Conservation (phyloP, 768 basidiomycete genomes). For the Amanita phalloides region DNA sequence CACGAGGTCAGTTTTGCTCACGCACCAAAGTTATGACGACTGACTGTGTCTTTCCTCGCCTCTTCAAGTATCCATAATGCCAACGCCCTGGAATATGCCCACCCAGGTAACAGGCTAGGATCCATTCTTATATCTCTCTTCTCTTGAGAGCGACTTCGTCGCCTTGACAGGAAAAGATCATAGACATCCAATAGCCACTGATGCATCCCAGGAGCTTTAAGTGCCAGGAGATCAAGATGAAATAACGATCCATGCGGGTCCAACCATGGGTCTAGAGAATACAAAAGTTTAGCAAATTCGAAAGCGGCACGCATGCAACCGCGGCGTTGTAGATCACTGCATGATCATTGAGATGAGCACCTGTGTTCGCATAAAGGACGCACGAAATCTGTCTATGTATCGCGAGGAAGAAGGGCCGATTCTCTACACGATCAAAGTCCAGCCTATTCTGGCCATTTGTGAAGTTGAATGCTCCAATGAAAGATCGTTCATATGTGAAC, state of each 20-base stretch:
- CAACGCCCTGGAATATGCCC: slow-evolving; percentile 63
- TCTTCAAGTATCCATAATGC: slow-evolving; percentile 47
- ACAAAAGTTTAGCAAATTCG: slow-evolving; percentile 81
- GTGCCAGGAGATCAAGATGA: slow-evolving; percentile 76
- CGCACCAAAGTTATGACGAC: neutral
- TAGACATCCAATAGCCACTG: slow-evolving; percentile 74
- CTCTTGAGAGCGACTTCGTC: slow-evolving; percentile 9
- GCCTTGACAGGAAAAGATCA: slow-evolving; percentile 29
- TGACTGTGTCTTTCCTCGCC: slow-evolving; percentile 28
- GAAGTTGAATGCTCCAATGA: slow-evolving; percentile 81
- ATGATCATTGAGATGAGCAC: neutral
- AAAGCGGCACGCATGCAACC: slow-evolving; percentile 87
- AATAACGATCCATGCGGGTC: slow-evolving; percentile 84
- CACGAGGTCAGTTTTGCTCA: neutral
- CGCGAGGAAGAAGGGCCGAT: slow-evolving; percentile 86
- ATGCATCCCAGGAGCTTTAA: slow-evolving; percentile 62
- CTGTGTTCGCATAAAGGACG: slow-evolving; percentile 13
- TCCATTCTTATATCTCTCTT: slow-evolving; percentile 25
- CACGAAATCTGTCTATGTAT: slow-evolving; percentile 77
- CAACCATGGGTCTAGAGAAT: slow-evolving; percentile 74
- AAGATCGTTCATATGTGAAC: slow-evolving; percentile 87
- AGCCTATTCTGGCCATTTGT: slow-evolving; percentile 73
- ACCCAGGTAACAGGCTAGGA: slow-evolving; percentile 64
- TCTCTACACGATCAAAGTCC: slow-evolving; percentile 87
- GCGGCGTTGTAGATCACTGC: slow-evolving; percentile 75